Conservation (phyloP, 805 yeast species). For the Schwanniomyces vanrijiae region DNA sequence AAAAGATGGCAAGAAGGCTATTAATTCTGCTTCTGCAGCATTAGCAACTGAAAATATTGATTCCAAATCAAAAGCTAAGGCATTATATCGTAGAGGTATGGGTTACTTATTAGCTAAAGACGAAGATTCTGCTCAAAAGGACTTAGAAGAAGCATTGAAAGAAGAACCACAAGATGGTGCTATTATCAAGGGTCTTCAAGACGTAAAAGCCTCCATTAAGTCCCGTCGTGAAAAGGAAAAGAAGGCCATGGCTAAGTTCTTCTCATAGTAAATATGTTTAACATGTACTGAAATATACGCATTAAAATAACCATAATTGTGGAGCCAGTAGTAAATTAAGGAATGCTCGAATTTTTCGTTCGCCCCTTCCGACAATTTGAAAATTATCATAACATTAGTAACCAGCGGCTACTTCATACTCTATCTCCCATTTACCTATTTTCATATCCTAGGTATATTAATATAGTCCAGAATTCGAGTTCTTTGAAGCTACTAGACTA, state of each 20-base stretch:
- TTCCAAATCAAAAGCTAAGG: slow-evolving; percentile 76
- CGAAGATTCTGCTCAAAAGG: slow-evolving; percentile 66
- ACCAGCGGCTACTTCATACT: neutral
- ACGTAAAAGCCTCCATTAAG: slow-evolving; percentile 53
- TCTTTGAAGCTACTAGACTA: slow-evolving; percentile 6
- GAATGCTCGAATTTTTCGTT: slow-evolving; percentile 10
- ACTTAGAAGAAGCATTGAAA: slow-evolving; percentile 63
- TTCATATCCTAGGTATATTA: slow-evolving; percentile 5
- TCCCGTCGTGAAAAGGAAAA: slow-evolving; percentile 65
- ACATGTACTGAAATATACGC: slow-evolving; percentile 2
- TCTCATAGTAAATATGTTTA: slow-evolving; percentile 21
- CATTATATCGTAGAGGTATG: slow-evolving; percentile 80
- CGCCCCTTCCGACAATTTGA: slow-evolving; percentile 12
- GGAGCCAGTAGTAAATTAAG: slow-evolving; percentile 4
- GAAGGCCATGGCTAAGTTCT: slow-evolving; percentile 73
- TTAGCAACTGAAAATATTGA: slow-evolving; percentile 59
- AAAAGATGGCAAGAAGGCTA: slow-evolving; percentile 51
- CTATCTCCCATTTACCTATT: slow-evolving; percentile 2
- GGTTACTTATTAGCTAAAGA: slow-evolving; percentile 66
- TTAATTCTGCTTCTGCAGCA: slow-evolving; percentile 65
- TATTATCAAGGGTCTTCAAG: slow-evolving; percentile 61
- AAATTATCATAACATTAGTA: slow-evolving; percentile 3
- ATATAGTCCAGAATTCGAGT: slow-evolving; percentile 5
- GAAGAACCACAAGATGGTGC: slow-evolving; percentile 73
- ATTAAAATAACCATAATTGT: neutral